A percentile compares a stretch with the other conserved stretches of the same genome.
Conservation (phyloP, 768 basidiomycete genomes). For the Lyophyllum decastes region DNA sequence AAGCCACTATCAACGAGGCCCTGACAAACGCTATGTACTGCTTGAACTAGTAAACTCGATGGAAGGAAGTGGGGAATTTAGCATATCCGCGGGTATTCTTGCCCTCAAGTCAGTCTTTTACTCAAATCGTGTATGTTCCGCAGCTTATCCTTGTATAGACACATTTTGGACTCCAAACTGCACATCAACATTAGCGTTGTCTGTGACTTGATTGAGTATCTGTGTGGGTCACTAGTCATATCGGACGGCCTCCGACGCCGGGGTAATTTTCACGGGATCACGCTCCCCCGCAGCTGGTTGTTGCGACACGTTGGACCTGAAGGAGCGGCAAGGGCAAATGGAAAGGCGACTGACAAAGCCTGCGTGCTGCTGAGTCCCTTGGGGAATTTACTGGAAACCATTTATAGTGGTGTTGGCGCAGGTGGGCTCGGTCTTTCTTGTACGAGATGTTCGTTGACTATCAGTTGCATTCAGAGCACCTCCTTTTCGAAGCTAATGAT, state of each 20-base stretch:
- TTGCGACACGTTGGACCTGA: conserved; percentile 16
- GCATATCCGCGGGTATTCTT: conserved; percentile 35
- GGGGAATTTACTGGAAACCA: conserved; percentile 23
- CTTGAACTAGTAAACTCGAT: conserved; percentile 25
- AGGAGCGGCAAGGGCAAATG: conserved; percentile 11
- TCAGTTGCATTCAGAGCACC: conserved; percentile 21
- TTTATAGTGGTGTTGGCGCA: conserved; percentile 27
- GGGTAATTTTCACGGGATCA: conserved; percentile 41
- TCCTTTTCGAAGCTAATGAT: conserved; percentile 27
- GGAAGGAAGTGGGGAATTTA: conserved; percentile 24
- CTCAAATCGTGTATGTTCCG: neutral
- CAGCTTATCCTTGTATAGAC: conserved; percentile 30
- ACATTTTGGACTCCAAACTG: conserved; percentile 38
- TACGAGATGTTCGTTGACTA: neutral
- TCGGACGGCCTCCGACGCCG: conserved; percentile 23
- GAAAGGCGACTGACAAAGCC: neutral
- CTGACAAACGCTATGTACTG: conserved; percentile 14
- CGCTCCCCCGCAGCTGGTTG: conserved; percentile 59
- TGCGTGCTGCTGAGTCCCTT: conserved; percentile 19
- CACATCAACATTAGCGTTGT: conserved; percentile 47
- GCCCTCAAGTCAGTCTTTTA: conserved; percentile 39
- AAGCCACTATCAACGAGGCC: conserved; percentile 19
- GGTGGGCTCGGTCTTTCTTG: conserved; percentile 21
- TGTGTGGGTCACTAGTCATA: conserved; percentile 44
- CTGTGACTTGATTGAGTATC: conserved; percentile 51